Percentiles rank a stretch among this genome's conserved stretches.
Evolutionary conservation across 345 rosid species (phyloP).

Genomic region (Euphorbia peplus): DNA sequence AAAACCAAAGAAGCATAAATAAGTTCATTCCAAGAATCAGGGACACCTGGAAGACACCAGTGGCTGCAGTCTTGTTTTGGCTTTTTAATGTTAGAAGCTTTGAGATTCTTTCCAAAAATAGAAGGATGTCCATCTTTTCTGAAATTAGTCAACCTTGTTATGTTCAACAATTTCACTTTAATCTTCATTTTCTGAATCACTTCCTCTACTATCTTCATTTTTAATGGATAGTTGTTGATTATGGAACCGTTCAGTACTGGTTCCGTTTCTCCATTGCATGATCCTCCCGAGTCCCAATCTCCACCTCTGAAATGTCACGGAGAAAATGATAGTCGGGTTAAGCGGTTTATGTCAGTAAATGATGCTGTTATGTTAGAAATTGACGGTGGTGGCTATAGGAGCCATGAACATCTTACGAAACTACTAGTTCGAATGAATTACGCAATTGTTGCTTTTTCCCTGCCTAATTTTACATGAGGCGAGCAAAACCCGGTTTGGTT

Average conservation of each 20-base stretch:
- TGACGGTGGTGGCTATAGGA: no score
- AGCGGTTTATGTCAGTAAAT: no score
- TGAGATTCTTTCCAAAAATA: conserved; percentile 54
- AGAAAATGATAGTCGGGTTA: no score
- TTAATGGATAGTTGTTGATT: conserved; percentile 61
- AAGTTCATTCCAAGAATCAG: conserved; percentile 93
- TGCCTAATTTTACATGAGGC: background rate
- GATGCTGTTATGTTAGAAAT: no score
- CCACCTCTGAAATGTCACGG: no score
- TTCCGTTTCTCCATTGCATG: conserved; percentile 72
- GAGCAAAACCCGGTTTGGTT: background rate
- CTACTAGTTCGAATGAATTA: background rate
- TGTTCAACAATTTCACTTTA: conserved; percentile 66
- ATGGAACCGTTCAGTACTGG: conserved; percentile 61
- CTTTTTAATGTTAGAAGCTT: conserved; percentile 29
- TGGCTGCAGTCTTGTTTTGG: conserved; percentile 86
- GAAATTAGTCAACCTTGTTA: conserved; percentile 79
- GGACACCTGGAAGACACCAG: conserved; percentile 96
- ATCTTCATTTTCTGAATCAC: conserved; percentile 52
- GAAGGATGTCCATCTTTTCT: conserved; percentile 96
- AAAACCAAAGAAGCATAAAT: conserved; percentile 60
- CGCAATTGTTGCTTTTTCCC: background rate
- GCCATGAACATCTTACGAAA: background rate
- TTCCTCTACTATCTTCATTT: conserved; percentile 90
- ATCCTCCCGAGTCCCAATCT: conserved; percentile 95